These are phyloP conservation scores for Chytriomyces hyalinus DNA, from an alignment of 192 early-diverging fungal genomes.

Conservation along the genomic window DNA sequence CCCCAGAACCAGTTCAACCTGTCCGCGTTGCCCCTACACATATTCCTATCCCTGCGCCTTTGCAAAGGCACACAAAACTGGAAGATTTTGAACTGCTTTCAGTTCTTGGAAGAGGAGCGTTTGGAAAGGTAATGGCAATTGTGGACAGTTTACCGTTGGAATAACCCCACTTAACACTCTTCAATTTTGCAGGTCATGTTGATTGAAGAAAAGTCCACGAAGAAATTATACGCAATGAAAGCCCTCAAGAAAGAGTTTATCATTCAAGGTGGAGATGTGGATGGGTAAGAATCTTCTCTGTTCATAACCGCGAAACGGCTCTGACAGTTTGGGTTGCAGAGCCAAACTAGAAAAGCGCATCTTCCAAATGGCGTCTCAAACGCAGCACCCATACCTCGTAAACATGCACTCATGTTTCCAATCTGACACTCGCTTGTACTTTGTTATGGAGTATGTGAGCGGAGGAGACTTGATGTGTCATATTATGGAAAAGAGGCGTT, in stretches of 20 bases:
- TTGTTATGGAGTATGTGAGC: slow-evolving; percentile 97
- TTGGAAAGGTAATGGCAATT: slow-evolving; percentile 74
- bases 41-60: no score
- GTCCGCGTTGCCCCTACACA: no score
- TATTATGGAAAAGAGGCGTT: slow-evolving; percentile 83
- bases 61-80: slow-evolving; percentile 38
- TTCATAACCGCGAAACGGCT: neutral
- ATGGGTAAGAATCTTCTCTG: no score
- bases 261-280: slow-evolving; percentile 89
- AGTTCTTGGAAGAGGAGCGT: slow-evolving; percentile 95
- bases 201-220: slow-evolving; percentile 80
- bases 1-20: no score
- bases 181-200: slow-evolving; percentile 74
- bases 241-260: slow-evolving; percentile 94
- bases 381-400: slow-evolving; percentile 92
- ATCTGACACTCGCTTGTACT: slow-evolving; percentile 87
- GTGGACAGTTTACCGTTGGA: neutral
- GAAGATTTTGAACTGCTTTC: slow-evolving; percentile 66
- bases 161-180: neutral
- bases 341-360: slow-evolving; percentile 81
- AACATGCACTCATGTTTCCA: slow-evolving; percentile 96
- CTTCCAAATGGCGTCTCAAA: slow-evolving; percentile 86
- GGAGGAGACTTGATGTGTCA: slow-evolving; percentile 99
- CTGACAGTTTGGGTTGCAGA: neutral
- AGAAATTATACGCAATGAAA: slow-evolving; percentile 91